Conservation (phyloP, 768 basidiomycete species). For the Dioszegia hungarica region DNA sequence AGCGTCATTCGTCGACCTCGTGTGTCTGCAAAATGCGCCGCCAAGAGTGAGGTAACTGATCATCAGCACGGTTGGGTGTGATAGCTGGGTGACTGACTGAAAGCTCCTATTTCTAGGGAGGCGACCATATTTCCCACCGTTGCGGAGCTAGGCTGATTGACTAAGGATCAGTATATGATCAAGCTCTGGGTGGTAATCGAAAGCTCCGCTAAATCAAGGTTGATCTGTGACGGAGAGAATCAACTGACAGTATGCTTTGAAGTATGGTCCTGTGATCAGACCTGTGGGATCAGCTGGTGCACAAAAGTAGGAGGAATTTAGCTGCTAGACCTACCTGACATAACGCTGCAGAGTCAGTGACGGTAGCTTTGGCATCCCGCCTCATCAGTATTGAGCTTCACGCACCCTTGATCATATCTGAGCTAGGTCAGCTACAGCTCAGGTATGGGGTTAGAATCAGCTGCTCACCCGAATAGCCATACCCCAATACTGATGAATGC, state of each 20-base stretch:
- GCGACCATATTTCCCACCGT: constrained; percentile 64
- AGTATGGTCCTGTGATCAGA: constrained; percentile 62
- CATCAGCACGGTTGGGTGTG: background rate
- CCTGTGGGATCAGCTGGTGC: constrained; percentile 55
- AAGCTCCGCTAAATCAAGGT: too few species aligned
- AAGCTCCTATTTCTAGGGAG: constrained; percentile 86
- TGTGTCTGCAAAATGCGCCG: constrained; percentile 79
- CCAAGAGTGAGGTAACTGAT: constrained; percentile 78
- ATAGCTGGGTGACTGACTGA: constrained; percentile 57
- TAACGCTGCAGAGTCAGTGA: too few species aligned
- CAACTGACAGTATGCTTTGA: constrained; percentile 46
- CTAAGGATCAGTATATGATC: constrained; percentile 16
- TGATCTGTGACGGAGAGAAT: too few species aligned
- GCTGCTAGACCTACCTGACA: constrained; percentile 43
- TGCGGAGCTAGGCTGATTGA: constrained; percentile 65
- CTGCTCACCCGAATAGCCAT: constrained; percentile 47
- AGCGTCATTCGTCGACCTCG: constrained; percentile 81
- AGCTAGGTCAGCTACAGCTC: background rate
- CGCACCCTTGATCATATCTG: constrained; percentile 47
- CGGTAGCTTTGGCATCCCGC: too few species aligned
- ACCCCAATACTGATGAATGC: constrained; percentile 46
- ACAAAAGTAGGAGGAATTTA: too few species aligned
- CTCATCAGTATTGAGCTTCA: background rate
- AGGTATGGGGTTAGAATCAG: background rate
- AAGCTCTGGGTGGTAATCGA: too few species aligned